Evolutionary conservation across 2,329 filamentous ascomycete genomes (phyloP), one percentile per base, ranked within the genome.

Genomic region (Cordyceps cicadae): DNA sequence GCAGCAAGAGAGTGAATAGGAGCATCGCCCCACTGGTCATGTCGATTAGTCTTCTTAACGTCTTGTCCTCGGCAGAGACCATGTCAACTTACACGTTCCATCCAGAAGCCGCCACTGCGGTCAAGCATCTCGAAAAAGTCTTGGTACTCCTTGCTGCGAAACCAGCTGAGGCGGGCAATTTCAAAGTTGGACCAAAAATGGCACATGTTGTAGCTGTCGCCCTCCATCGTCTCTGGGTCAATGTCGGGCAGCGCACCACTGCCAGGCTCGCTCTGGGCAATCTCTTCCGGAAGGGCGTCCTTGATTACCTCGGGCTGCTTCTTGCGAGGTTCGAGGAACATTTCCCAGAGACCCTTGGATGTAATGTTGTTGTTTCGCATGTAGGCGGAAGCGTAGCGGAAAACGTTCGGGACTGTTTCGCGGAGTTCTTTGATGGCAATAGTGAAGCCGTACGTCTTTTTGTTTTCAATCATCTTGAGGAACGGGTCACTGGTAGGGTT

Each of bases 111-210:
- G 66, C 94, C 94, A 72, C 92, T 97, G 64, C 87, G 87, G 72
- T 99, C 94, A 93, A 99, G 97, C 88, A 96, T 95, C 70, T 97
- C 81, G 74, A 99, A 99, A 75, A 99, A 99, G 66, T 97, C 94
- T 68, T 96, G 89, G 72, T 99, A 99, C 71, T 92, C 89, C 76
- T 96, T 93, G 79, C 92, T 97, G 67, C 94, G 86, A 83, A 97
- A 97, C 86, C 92, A 99, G 76, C 90, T 88, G 63, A 99, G 83
- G 62, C 87, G 86, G 15, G 94, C 94, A 76, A 99, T 99, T 75
- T 99, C 94, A 67, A 99, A 99, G 74, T 99, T 99, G 74, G 92
- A 96, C 94, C 94, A 99, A 80, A 97, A 99, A 79, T 99, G 94
- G 74, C 94, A 99, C 94, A 99, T 99, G 78, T 99, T 99, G 81